These are phyloP conservation scores for Boletus rex-veris DNA, from an alignment of 768 basidiomycete genomes.

Conservation along the genomic window DNA sequence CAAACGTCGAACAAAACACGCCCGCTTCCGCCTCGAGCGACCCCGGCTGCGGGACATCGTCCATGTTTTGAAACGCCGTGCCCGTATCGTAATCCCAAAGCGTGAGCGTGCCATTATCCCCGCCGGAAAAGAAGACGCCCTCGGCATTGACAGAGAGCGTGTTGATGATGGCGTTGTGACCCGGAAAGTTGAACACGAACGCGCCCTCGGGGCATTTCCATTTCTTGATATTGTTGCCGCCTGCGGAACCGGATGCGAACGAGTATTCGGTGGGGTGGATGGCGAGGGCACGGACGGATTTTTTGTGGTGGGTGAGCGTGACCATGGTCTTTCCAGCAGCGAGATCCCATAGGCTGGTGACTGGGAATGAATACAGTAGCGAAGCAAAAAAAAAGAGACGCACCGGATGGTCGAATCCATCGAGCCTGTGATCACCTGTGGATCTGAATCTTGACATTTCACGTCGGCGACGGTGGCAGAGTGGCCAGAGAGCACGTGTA, in stretches of 20 bases:
- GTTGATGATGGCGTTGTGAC: slow-evolving; percentile 98
- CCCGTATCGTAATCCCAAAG: slow-evolving; percentile 97
- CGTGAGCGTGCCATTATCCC: slow-evolving; percentile 86
- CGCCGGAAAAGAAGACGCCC: slow-evolving; percentile 96
- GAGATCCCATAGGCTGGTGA: slow-evolving; percentile 84
- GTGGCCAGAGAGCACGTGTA: slow-evolving; percentile 91
- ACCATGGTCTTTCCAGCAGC: slow-evolving; percentile 97
- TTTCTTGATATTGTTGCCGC: slow-evolving; percentile 99
- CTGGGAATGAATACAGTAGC: not conserved
- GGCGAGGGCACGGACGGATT: slow-evolving; percentile 90
- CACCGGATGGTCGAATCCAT: slow-evolving; percentile 97
- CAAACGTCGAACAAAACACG: slow-evolving; percentile 96
- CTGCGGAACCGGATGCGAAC: slow-evolving; percentile 92
- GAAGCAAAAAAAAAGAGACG: slow-evolving; percentile 16
- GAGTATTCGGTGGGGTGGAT: slow-evolving; percentile 96
- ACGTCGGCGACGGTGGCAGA: slow-evolving; percentile 95
- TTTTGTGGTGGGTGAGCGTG: slow-evolving; percentile 99
- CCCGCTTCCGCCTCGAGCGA: slow-evolving; percentile 97
- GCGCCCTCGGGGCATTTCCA: slow-evolving; percentile 98
- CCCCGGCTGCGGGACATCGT: slow-evolving; percentile 95
- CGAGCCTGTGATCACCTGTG: slow-evolving; percentile 95
- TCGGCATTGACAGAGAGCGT: slow-evolving; percentile 91
- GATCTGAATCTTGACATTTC: slow-evolving; percentile 94
- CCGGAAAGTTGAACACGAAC: slow-evolving; percentile 95
- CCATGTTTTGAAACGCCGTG: slow-evolving; percentile 89